Percentiles rank a stretch among this genome's conserved stretches.
Evolutionary conservation across 352 stramenopile species (phyloP).

Genomic region (Globisporangium takayamanum): DNA sequence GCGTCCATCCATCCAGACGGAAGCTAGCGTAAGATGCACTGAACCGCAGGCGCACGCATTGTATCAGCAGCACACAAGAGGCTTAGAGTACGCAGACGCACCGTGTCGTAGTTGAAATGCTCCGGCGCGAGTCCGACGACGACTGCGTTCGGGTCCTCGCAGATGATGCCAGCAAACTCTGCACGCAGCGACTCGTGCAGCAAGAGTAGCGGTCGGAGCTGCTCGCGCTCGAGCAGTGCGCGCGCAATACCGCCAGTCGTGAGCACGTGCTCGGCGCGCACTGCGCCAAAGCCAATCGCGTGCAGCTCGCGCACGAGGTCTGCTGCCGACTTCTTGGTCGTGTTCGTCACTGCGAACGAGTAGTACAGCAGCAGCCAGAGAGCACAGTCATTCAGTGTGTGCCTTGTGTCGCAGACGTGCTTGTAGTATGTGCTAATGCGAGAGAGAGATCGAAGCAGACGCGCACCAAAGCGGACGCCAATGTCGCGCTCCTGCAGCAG

Average conservation of each 20-base stretch:
- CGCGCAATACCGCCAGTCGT: constrained; percentile 39
- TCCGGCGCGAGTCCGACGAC: constrained; percentile 43
- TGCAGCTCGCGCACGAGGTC: constrained; percentile 44
- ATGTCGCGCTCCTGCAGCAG: constrained; percentile 25
- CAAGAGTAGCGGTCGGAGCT: constrained; percentile 39
- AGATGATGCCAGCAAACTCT: constrained; percentile 37
- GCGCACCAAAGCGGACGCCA: constrained; percentile 43
- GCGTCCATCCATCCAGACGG: neutral
- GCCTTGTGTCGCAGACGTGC: neutral
- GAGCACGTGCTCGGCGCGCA: constrained; percentile 34
- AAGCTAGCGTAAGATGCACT: too few species aligned
- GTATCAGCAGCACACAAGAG: too few species aligned
- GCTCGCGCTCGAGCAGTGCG: constrained; percentile 24
- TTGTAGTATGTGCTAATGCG: neutral
- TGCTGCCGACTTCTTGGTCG: constrained; percentile 48
- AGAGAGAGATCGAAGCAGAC: neutral
- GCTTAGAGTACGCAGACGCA: constrained; percentile 2
- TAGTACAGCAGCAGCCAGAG: neutral
- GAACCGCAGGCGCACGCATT: too few species aligned
- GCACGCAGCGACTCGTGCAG: constrained; percentile 34
- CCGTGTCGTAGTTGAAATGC: constrained; percentile 54
- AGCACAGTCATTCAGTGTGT: neutral
- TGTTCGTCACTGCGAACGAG: constrained; percentile 46
- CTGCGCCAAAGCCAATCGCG: constrained; percentile 30
- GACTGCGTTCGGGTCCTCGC: constrained; percentile 43